Base-by-base conservation (phyloP, 2,329 filamentous ascomycete species). In the Penicillium sp. region DNA sequence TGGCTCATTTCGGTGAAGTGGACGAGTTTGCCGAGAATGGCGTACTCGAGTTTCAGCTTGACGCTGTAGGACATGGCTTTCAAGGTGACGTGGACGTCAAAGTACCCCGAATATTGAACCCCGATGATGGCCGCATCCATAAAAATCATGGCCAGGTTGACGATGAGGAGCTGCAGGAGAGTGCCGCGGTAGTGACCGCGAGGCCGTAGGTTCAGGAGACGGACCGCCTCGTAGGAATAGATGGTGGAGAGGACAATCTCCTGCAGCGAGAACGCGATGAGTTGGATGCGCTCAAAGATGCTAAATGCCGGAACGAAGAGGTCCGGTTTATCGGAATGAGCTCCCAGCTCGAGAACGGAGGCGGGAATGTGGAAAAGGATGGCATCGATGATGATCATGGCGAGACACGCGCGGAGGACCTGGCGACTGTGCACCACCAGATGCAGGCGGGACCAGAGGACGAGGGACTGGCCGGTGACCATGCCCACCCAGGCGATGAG, bases 181-280 rank as follows among this genome's bases (percentile, higher is more conserved):
- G 72, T 69, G 41, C 62, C 62, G 46, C 64, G 65, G 29, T 67
- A 68, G 38, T 66, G 59, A 7, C 62, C 60, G 28, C 70, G 62
- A 3, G 68, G 66, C 39, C 75, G 69, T 3, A 73, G 53, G 3
- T 67, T 68, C 35, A 80, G 65, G 7, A 79, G 65, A 71, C 67
- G 71, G 39, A 76, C 61, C 0, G 78, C 76, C 53, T 79, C 75
- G 51, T 60, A 63, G 37, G 81, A 78, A 56, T 79, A 81, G 11
- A 79, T 62, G 0, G 64, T 57, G 1, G 77, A 79, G 38, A 81
- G 70, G 33, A 78, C 66, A 34, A 73, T 63, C 51, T 81, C 78
- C 59, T 81, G 78, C 5, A 78, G 34, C 48, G 74, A 79, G 59
- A 81, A 81, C 7, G 76, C 67, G 3, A 74, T 72, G 43, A 81